Conservation (phyloP, 768 basidiomycete genomes). For the Rhodocollybia butyracea region DNA sequence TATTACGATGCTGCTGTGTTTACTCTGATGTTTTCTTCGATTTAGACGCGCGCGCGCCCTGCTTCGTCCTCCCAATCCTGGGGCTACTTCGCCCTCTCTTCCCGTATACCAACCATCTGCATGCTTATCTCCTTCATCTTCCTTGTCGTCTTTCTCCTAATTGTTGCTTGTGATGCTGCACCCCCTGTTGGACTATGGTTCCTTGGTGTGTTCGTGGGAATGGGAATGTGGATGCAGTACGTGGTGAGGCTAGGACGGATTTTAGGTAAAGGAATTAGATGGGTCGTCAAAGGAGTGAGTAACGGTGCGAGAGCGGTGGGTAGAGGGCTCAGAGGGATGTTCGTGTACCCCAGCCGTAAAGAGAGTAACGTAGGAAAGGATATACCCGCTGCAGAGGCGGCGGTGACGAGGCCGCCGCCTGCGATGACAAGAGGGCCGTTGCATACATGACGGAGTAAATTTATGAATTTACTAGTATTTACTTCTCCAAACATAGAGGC, state of each 20-base stretch:
- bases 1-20: neutral
- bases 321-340: no score
- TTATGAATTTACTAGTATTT: no score
- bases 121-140: conserved; percentile 54
- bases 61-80: conserved; percentile 19
- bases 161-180: conserved; percentile 64
- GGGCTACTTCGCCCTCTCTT: conserved; percentile 61
- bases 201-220: conserved; percentile 54
- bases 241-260: conserved; percentile 17
- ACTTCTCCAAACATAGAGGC: no score
- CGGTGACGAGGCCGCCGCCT: no score
- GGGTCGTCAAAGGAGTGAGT: conserved; percentile 16
- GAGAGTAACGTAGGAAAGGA: no score
- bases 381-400: no score
- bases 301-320: neutral
- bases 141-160: conserved; percentile 56
- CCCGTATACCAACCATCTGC: conserved; percentile 61
- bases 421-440: no score
- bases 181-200: conserved; percentile 56
- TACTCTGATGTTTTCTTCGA: no score
- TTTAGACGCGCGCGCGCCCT: neutral
- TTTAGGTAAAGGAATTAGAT: conserved; percentile 17
- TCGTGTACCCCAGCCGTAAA: no score
- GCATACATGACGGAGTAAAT: no score
- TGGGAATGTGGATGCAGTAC: conserved; percentile 63